A percentile compares a stretch with the other conserved stretches of the same genome.
phyloP scores from a whole-genome alignment of 768 basidiomycete genomes.

The Hygrophorus pudorinus region DNA sequence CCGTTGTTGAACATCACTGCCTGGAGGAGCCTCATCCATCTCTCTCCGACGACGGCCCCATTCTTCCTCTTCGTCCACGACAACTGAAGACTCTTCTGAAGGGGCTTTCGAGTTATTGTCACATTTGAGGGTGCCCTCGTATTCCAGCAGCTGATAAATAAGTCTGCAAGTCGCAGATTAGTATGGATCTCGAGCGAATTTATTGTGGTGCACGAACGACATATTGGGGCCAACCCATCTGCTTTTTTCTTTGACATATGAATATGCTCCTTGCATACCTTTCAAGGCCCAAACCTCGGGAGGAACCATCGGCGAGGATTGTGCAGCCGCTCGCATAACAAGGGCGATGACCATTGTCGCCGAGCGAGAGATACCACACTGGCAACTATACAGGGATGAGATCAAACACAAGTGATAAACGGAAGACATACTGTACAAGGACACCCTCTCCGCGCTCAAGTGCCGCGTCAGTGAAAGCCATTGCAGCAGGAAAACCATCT shows the following conservation, averaged over 20 bases:
- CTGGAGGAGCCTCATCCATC: slow-evolving; percentile 45
- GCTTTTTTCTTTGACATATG: slow-evolving; percentile 84
- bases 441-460: slow-evolving; percentile 69
- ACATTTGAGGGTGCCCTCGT: slow-evolving; percentile 63
- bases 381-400: slow-evolving; percentile 47
- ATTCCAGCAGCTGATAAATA: slow-evolving; percentile 90
- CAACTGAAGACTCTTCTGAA: slow-evolving; percentile 44
- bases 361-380: slow-evolving; percentile 88
- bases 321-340: slow-evolving; percentile 86
- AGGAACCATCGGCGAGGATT: slow-evolving; percentile 53
- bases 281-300: slow-evolving; percentile 69
- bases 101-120: slow-evolving; percentile 36
- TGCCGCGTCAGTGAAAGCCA: slow-evolving; percentile 74
- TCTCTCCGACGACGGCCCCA: slow-evolving; percentile 63
- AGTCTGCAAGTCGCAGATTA: slow-evolving; percentile 30
- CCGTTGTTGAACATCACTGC: slow-evolving; percentile 38
- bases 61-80: slow-evolving; percentile 65
- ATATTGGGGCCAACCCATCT: slow-evolving; percentile 88
- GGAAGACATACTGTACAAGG: slow-evolving; percentile 66
- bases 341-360: slow-evolving; percentile 86
- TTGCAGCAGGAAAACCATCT: slow-evolving; percentile 68
- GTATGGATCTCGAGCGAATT: not conserved
- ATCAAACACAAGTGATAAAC: slow-evolving; percentile 13
- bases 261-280: slow-evolving; percentile 86
- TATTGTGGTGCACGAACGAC: slow-evolving; percentile 53